These are phyloP conservation scores for Alternaria angustiovoidea DNA, from an alignment of 2,329 filamentous ascomycete genomes.

Conservation along the genomic window DNA sequence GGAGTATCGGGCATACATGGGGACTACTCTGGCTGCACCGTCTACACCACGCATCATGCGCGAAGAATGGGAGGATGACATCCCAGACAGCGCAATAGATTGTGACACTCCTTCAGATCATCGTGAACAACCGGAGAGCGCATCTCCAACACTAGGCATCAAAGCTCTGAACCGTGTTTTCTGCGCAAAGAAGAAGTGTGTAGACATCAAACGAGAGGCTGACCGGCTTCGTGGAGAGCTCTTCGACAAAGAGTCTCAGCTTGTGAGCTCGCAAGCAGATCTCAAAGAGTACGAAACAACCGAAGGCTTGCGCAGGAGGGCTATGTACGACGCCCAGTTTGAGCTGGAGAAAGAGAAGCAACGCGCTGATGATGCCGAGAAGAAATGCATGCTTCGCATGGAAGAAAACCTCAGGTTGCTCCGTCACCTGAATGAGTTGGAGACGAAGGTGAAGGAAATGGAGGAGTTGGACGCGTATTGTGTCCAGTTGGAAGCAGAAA, in stretches of 20 bases:
- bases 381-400: not conserved
- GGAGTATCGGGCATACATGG: slow-evolving; percentile 2
- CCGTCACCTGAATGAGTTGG: not conserved
- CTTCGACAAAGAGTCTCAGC: slow-evolving; percentile 6
- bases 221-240: not conserved
- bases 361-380: slow-evolving; percentile 8
- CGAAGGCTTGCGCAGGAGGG: not conserved
- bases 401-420: not conserved
- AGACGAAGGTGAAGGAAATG: not conserved
- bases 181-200: not conserved
- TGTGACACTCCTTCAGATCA: not conserved
- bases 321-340: not conserved
- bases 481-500: not conserved
- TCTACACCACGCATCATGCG: not conserved
- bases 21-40: not conserved
- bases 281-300: slow-evolving; percentile 4
- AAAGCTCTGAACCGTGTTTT: not conserved
- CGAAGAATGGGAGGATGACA: not conserved
- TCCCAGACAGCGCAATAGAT: not conserved
- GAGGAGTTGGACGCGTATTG: slow-evolving; percentile 8
- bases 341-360: not conserved
- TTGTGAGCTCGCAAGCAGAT: not conserved
- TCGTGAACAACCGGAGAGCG: not conserved
- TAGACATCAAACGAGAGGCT: slow-evolving; percentile 1
- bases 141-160: not conserved